Evolutionary conservation across 208 protist genomes (phyloP).

Genomic region (Vickermania spadyakhi): DNA sequence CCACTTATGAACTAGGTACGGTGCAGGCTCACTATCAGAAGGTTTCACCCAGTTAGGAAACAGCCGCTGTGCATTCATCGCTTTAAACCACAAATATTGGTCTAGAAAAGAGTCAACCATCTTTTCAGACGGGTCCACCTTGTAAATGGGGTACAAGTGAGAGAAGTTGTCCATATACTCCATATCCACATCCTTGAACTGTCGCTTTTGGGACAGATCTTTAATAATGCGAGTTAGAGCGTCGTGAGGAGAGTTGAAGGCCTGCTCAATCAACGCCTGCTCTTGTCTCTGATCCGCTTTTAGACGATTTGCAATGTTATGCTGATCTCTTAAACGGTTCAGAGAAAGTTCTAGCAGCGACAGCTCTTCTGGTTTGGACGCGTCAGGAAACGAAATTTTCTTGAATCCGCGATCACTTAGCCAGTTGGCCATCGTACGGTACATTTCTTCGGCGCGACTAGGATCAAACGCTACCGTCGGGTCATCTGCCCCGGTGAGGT

Average conservation of each 20-base stretch:
- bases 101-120: slow-evolving; percentile 99
- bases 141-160: slow-evolving; percentile 99
- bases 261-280: slow-evolving; percentile 99
- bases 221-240: slow-evolving; percentile 98
- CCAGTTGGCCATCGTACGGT: slow-evolving; percentile 99
- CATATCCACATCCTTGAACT: slow-evolving; percentile 99
- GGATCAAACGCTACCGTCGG: slow-evolving; percentile 86
- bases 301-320: slow-evolving; percentile 97
- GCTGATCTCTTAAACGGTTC: slow-evolving; percentile 98
- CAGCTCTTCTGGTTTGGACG: slow-evolving; percentile 99
- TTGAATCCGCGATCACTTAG: slow-evolving; percentile 98
- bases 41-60: slow-evolving; percentile 99
- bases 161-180: slow-evolving; percentile 99
- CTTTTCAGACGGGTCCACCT: slow-evolving; percentile 99
- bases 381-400: slow-evolving; percentile 99
- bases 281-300: slow-evolving; percentile 99
- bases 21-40: slow-evolving; percentile 98
- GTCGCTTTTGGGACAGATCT: slow-evolving; percentile 96
- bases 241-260: slow-evolving; percentile 99
- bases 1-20: slow-evolving; percentile 99
- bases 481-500: slow-evolving; percentile 94
- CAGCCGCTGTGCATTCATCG: slow-evolving; percentile 97
- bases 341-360: slow-evolving; percentile 99
- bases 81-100: slow-evolving; percentile 99
- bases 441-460: slow-evolving; percentile 98